phyloP scores from a whole-genome alignment of 306 rosid species.

The Datisca glomerata region DNA sequence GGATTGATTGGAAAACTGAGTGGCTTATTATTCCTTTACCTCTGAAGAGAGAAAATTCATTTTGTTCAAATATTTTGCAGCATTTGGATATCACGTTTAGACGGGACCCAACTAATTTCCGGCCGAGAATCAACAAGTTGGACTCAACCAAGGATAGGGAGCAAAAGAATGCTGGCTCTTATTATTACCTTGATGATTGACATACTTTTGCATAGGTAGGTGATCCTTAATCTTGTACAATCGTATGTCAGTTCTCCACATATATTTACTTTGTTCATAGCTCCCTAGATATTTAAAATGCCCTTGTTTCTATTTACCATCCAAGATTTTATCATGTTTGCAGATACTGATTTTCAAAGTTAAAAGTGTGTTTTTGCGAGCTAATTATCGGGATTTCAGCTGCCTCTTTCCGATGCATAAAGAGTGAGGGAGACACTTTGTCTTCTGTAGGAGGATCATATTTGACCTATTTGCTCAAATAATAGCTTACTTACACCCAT shows the following conservation, averaged over 20 bases:
- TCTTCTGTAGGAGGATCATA: not conserved
- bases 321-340: not conserved
- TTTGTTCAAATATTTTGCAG: constrained; percentile 23
- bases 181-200: constrained; percentile 87
- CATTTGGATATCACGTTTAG: constrained; percentile 93
- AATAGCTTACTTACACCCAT: too few relatives aligned
- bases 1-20: too few relatives aligned
- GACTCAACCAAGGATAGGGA: constrained; percentile 91
- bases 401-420: not conserved
- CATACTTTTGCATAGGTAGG: too few relatives aligned
- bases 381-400: not conserved
- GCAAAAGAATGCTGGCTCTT: constrained; percentile 83
- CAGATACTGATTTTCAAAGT: not conserved
- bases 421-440: not conserved
- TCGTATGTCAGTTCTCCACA: too few relatives aligned
- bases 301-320: too few relatives aligned
- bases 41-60: not conserved
- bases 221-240: too few relatives aligned
- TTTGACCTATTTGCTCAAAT: not conserved
- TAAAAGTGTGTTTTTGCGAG: not conserved
- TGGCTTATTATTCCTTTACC: too few relatives aligned
- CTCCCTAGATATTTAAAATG: too few relatives aligned
- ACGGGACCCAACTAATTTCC: constrained; percentile 87
- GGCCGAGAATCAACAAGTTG: constrained; percentile 86
- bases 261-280: too few relatives aligned